phyloP scores from a whole-genome alignment of 1,284 basidiomycete species.

The Cryptococcus hybrid region DNA sequence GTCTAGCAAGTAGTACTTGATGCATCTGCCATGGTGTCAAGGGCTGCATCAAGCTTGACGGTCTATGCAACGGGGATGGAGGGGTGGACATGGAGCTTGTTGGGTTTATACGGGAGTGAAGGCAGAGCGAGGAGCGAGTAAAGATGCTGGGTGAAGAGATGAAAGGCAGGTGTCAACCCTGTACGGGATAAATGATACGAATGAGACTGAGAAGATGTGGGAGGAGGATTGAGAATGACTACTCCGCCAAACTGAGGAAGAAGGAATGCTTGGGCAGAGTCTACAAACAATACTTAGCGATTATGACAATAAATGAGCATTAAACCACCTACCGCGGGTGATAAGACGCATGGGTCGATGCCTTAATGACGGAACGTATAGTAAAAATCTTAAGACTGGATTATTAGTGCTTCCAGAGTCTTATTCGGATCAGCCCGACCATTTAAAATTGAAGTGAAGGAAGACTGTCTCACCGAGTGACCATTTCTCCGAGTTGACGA shows the following conservation, averaged over 20 bases:
- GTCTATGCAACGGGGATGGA: slow-evolving; percentile 13
- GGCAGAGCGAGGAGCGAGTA: slow-evolving; percentile 75
- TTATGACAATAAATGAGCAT: background rate
- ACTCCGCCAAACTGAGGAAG: slow-evolving; percentile 96
- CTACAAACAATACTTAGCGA: slow-evolving; percentile 12
- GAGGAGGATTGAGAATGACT: slow-evolving; percentile 67
- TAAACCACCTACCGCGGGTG: slow-evolving; percentile 54
- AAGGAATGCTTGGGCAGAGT: slow-evolving; percentile 60
- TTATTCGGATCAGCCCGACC: slow-evolving; percentile 5
- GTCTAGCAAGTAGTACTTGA: slow-evolving; percentile 67
- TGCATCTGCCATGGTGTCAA: slow-evolving; percentile 68
- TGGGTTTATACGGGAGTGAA: slow-evolving; percentile 53
- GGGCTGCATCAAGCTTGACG: slow-evolving; percentile 16
- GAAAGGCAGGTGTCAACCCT: slow-evolving; percentile 61
- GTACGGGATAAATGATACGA: slow-evolving; percentile 24
- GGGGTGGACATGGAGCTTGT: slow-evolving; percentile 25
- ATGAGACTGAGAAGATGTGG: slow-evolving; percentile 18
- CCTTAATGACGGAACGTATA: slow-evolving; percentile 75
- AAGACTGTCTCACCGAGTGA: slow-evolving; percentile 64
- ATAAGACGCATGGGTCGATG: slow-evolving; percentile 68
- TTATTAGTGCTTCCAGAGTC: slow-evolving; percentile 65
- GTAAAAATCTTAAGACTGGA: slow-evolving; percentile 86
- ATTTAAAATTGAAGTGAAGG: background rate
- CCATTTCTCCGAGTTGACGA: slow-evolving; percentile 96
- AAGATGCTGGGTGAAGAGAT: slow-evolving; percentile 72